Evolutionary conservation across 129 eudicot genomes (phyloP).

Genomic region (Chrysanthemum makinoi): DNA sequence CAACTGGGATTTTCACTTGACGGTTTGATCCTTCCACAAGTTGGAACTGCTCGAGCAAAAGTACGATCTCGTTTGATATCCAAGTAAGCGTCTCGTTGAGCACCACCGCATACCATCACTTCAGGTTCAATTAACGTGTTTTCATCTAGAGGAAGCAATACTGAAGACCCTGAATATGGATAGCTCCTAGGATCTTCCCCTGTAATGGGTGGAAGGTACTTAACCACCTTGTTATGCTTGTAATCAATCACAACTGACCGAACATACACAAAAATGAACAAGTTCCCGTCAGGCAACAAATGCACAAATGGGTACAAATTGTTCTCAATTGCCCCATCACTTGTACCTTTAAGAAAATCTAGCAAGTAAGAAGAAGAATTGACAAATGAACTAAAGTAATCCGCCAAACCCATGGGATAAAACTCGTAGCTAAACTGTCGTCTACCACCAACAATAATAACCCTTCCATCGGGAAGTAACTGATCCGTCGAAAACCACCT

Average conservation of each 20-base stretch:
- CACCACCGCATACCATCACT: slow-evolving; percentile 81
- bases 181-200: slow-evolving; percentile 64
- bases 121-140: slow-evolving; percentile 40
- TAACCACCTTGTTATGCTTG: slow-evolving; percentile 40
- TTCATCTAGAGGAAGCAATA: slow-evolving; percentile 66
- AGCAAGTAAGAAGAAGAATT: slow-evolving; percentile 27
- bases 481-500: slow-evolving; percentile 84
- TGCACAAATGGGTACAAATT: slow-evolving; percentile 80
- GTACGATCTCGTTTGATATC: slow-evolving; percentile 15
- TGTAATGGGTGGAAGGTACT: slow-evolving; percentile 50
- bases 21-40: slow-evolving; percentile 54
- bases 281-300: slow-evolving; percentile 72
- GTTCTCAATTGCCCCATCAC: slow-evolving; percentile 42
- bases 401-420: slow-evolving; percentile 31
- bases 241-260: slow-evolving; percentile 56
- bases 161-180: slow-evolving; percentile 78
- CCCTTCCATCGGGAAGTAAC: slow-evolving; percentile 66
- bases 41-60: slow-evolving; percentile 38
- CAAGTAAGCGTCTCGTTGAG: slow-evolving; percentile 39
- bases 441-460: slow-evolving; percentile 71
- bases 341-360: slow-evolving; percentile 48
- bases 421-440: slow-evolving; percentile 64
- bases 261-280: slow-evolving; percentile 65
- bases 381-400: neutral
- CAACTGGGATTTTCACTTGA: slow-evolving; percentile 40